Percentiles rank a stretch among this genome's conserved stretches.
Conservation (phyloP, 1,284 basidiomycete genomes). For the Coniferiporia sulphurascens region DNA sequence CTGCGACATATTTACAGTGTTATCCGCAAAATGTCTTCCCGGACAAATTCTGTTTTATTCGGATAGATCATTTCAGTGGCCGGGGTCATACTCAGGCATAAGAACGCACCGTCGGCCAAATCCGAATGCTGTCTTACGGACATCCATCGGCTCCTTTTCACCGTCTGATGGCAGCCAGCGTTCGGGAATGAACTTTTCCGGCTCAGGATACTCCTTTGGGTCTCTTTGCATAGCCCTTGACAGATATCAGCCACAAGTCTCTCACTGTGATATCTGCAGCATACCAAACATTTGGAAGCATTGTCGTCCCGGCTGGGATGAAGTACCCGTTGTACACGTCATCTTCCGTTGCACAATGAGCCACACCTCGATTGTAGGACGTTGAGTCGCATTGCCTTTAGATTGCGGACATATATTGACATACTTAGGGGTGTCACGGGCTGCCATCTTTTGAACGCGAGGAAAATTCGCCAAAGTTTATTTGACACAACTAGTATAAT, state of each 20-base stretch:
- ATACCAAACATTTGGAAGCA: constrained; percentile 18
- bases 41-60: constrained; percentile 15
- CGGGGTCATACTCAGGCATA: no score
- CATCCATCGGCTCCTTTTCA: neutral
- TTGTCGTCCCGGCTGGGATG: constrained; percentile 19
- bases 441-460: no score
- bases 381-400: no score
- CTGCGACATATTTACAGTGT: neutral
- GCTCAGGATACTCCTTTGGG: constrained; percentile 12
- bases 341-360: constrained; percentile 25
- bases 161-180: constrained; percentile 3
- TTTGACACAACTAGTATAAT: no score
- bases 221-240: constrained; percentile 13
- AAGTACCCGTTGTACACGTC: constrained; percentile 18
- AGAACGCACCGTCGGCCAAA: constrained; percentile 13
- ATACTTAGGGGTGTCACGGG: constrained; percentile 9
- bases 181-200: constrained; percentile 18
- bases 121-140: constrained; percentile 6
- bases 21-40: constrained; percentile 8
- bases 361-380: constrained; percentile 2
- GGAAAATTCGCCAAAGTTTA: no score
- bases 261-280: neutral
- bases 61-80: no score
- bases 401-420: neutral
- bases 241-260: neutral